phyloP scores from a whole-genome alignment of 2,329 filamentous ascomycete genomes.

The Botrytis galanthina region DNA sequence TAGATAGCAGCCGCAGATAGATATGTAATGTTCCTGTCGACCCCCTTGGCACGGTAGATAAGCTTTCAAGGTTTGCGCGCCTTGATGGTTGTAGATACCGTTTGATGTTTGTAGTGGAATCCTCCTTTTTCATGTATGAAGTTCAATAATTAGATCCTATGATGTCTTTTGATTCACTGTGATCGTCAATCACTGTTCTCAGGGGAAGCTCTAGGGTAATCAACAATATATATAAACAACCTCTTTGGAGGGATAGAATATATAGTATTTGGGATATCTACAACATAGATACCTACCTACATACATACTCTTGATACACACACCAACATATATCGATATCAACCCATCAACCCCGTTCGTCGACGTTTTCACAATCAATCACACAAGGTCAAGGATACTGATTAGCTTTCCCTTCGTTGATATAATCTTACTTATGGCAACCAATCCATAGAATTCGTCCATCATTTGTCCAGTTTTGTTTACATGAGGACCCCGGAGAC shows the following conservation, averaged over 20 bases:
- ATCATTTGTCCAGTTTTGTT: neutral
- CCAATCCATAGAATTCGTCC: neutral
- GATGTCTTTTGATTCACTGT: neutral
- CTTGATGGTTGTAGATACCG: neutral
- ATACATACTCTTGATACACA: neutral
- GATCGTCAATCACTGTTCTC: neutral
- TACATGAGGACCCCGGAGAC: neutral
- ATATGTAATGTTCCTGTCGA: slow-evolving; percentile 10
- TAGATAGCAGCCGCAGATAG: neutral
- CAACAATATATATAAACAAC: neutral
- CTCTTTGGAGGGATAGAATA: neutral
- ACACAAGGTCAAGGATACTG: neutral
- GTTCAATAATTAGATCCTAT: neutral
- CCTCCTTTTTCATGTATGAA: neutral
- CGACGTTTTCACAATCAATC: neutral
- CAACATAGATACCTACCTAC: neutral
- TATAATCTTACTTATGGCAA: neutral
- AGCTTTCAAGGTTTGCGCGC: slow-evolving; percentile 2
- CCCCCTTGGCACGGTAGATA: slow-evolving; percentile 7
- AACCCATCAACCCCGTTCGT: neutral
- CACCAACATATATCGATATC: neutral
- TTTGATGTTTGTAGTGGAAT: neutral
- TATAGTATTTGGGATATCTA: neutral
- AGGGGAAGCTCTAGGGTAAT: neutral
- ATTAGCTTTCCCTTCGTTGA: neutral